phyloP scores from a whole-genome alignment of 441 rosid species.

The Adansonia madagascariensis region DNA sequence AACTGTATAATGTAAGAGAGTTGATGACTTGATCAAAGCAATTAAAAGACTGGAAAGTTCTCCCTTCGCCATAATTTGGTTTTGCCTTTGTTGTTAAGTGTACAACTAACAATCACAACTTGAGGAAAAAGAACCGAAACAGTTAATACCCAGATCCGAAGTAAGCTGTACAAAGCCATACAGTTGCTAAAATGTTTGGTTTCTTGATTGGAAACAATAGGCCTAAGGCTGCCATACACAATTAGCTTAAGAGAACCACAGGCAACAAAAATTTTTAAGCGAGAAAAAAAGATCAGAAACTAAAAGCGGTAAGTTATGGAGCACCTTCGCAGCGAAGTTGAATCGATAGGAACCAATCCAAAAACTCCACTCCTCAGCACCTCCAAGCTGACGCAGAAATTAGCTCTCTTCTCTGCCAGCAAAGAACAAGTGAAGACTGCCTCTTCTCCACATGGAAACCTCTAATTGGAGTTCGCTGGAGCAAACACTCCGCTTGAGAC shows the following conservation, averaged over 20 bases:
- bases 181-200: slow-evolving; percentile 41
- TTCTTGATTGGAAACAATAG: slow-evolving; percentile 46
- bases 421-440: slow-evolving; percentile 59
- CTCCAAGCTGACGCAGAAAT: slow-evolving; percentile 66
- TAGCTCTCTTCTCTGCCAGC: slow-evolving; percentile 68
- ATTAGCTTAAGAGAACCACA: slow-evolving; percentile 48
- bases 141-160: slow-evolving; percentile 28
- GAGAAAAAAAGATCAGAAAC: slow-evolving; percentile 31
- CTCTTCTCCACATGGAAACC: slow-evolving; percentile 62
- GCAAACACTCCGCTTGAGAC: slow-evolving; percentile 61
- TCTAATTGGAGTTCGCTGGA: slow-evolving; percentile 49
- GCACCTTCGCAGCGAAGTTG: slow-evolving; percentile 38
- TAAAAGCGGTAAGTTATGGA: slow-evolving; percentile 36
- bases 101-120: slow-evolving; percentile 34
- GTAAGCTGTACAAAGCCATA: slow-evolving; percentile 42
- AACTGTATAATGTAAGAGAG: background rate
- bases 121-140: slow-evolving; percentile 23
- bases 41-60: background rate
- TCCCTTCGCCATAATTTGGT: slow-evolving; percentile 25
- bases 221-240: slow-evolving; percentile 44
- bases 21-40: background rate
- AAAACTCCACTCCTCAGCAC: slow-evolving; percentile 37
- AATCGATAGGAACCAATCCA: slow-evolving; percentile 16
- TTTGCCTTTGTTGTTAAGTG: slow-evolving; percentile 31
- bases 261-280: slow-evolving; percentile 30